Percentiles rank a stretch among this genome's conserved stretches.
Conservation (phyloP, 2,329 filamentous ascomycete species). For the Acephala macrosclerotiorum region DNA sequence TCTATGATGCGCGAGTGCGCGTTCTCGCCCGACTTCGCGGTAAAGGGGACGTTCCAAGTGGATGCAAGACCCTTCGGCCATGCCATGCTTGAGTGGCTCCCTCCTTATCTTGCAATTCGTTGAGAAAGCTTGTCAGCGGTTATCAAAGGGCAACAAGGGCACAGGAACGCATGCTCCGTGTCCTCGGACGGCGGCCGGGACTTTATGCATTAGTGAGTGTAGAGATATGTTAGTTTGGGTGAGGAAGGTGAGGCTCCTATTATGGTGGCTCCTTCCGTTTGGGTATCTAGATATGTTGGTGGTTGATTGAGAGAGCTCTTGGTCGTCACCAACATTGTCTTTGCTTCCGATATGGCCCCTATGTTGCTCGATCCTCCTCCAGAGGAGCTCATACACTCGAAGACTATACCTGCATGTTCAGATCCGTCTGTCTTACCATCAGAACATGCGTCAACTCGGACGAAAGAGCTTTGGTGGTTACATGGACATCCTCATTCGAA, state of each 20-base stretch:
- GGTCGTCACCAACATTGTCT: neutral
- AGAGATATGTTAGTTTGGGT: constrained; percentile 1
- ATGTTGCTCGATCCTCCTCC: constrained; percentile 31
- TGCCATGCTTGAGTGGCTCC: constrained; percentile 2
- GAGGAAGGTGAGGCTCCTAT: constrained; percentile 10
- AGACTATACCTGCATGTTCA: constrained; percentile 33
- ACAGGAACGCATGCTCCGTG: neutral
- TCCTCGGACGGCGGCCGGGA: constrained; percentile 3
- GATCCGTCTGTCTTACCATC: constrained; percentile 40
- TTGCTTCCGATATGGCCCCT: constrained; percentile 29
- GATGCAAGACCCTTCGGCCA: neutral
- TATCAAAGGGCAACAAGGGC: constrained; percentile 7
- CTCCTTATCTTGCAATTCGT: constrained; percentile 22
- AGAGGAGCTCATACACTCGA: constrained; percentile 5
- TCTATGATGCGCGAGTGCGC: constrained; percentile 7
- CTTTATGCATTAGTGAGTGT: constrained; percentile 1
- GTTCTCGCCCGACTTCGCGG: constrained; percentile 9
- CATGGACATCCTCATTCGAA: constrained; percentile 44
- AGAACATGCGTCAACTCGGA: constrained; percentile 34
- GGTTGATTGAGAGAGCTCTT: neutral
- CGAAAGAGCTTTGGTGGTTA: constrained; percentile 42
- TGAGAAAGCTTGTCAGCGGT: constrained; percentile 9
- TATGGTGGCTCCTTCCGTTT: neutral
- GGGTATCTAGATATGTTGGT: neutral
- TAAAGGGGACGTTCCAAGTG: constrained; percentile 12